These are phyloP conservation scores for Ogataea salicorniae DNA, from an alignment of 805 yeast genomes.

Conservation along the genomic window DNA sequence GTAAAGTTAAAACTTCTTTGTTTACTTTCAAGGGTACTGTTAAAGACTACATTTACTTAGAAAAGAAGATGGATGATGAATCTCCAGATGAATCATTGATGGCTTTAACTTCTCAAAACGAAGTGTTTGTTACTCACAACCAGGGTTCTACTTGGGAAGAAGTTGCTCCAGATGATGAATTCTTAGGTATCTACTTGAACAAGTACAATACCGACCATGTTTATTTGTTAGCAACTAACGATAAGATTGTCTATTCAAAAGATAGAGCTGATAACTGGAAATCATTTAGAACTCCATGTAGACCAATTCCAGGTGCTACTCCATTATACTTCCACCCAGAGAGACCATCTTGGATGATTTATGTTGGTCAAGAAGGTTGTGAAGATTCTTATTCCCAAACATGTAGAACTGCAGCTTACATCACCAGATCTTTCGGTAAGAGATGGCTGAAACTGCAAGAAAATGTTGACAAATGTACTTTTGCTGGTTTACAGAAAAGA, in stretches of 20 bases:
- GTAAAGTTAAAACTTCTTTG: slow-evolving; percentile 37
- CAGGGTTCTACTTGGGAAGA: slow-evolving; percentile 54
- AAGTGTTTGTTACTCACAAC: slow-evolving; percentile 63
- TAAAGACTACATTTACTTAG: slow-evolving; percentile 54
- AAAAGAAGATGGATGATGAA: slow-evolving; percentile 38
- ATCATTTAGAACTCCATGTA: slow-evolving; percentile 48
- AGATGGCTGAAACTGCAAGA: slow-evolving; percentile 51
- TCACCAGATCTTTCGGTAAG: slow-evolving; percentile 63
- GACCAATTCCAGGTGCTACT: slow-evolving; percentile 35
- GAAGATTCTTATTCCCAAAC: slow-evolving; percentile 35
- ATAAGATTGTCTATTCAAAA: slow-evolving; percentile 50
- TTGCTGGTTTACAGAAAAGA: slow-evolving; percentile 43
- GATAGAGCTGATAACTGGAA: slow-evolving; percentile 65
- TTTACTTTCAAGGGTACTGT: slow-evolving; percentile 52
- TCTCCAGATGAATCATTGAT: slow-evolving; percentile 59
- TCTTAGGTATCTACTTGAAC: slow-evolving; percentile 53
- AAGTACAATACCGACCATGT: slow-evolving; percentile 49
- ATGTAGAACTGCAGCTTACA: slow-evolving; percentile 56
- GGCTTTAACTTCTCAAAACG: slow-evolving; percentile 48
- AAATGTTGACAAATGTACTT: slow-evolving; percentile 61
- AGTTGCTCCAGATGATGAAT: slow-evolving; percentile 40
- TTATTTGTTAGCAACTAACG: slow-evolving; percentile 43
- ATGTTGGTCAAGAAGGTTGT: slow-evolving; percentile 61
- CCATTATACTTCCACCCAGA: slow-evolving; percentile 63
- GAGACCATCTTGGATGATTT: slow-evolving; percentile 57